A percentile compares a stretch with the other conserved stretches of the same genome.
phyloP scores from a whole-genome alignment of 768 basidiomycete species.

The Amanita pallidorosea region DNA sequence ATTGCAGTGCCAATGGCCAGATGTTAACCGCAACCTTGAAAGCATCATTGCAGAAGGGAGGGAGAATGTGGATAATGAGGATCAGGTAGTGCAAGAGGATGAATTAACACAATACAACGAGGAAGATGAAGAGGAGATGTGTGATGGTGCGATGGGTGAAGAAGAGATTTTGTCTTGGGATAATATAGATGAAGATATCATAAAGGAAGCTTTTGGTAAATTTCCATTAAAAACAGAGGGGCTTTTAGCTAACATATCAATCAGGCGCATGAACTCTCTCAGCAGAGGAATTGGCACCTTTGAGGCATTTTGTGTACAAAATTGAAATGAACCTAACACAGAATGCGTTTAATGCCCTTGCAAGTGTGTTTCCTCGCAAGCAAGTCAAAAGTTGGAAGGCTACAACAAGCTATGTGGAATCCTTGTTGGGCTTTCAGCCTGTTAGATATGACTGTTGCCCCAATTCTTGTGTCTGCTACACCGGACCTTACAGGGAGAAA shows the following conservation, averaged over 20 bases:
- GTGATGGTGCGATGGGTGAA: too few relatives aligned
- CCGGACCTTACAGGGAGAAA: constrained; percentile 18
- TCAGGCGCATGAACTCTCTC: neutral
- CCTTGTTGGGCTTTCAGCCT: constrained; percentile 14
- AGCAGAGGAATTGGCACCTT: neutral
- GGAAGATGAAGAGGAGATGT: too few relatives aligned
- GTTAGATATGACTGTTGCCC: constrained; percentile 28
- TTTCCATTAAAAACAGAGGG: too few relatives aligned
- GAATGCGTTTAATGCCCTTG: neutral
- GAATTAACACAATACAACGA: too few relatives aligned
- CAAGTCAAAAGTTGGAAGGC: neutral
- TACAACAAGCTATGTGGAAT: constrained; percentile 7
- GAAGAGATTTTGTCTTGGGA: too few relatives aligned
- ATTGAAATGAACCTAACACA: neutral
- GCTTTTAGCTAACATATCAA: neutral
- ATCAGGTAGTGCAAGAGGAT: too few relatives aligned
- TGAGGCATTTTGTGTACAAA: neutral
- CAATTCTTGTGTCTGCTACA: constrained; percentile 28
- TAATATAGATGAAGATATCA: too few relatives aligned
- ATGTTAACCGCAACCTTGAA: too few relatives aligned
- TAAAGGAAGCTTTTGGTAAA: too few relatives aligned
- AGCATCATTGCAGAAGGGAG: too few relatives aligned
- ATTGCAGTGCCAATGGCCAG: too few relatives aligned
- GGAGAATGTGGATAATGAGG: too few relatives aligned
- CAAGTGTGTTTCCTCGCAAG: neutral